These are phyloP conservation scores for Mycena galopus DNA, from an alignment of 768 basidiomycete species.

Conservation along the genomic window DNA sequence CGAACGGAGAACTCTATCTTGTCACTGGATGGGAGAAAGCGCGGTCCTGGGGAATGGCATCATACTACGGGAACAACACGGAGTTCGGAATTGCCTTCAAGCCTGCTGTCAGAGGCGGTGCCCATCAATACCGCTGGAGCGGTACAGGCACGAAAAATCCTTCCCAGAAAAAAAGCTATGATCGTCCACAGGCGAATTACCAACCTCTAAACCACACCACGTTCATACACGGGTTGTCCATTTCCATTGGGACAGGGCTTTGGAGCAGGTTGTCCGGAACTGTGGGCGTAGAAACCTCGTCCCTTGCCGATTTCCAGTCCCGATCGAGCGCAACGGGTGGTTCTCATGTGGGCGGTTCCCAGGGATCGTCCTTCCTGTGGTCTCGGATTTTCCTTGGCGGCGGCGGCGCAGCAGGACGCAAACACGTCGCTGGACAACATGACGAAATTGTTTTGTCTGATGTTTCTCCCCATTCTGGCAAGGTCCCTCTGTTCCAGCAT, in stretches of 20 bases:
- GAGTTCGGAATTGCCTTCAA: constrained; percentile 5
- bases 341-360: background rate
- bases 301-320: background rate
- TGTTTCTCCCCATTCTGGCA: background rate
- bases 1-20: constrained; percentile 35
- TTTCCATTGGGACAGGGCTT: background rate
- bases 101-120: background rate
- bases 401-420: background rate
- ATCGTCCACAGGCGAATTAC: background rate
- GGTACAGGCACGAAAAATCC: background rate
- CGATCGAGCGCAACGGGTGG: background rate
- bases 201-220: constrained; percentile 4
- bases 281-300: background rate
- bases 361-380: background rate
- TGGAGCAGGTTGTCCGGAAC: background rate
- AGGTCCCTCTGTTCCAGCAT: background rate
- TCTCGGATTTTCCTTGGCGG: background rate
- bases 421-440: background rate
- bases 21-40: constrained; percentile 40
- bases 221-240: constrained; percentile 18
- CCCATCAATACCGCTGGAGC: background rate
- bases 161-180: background rate
- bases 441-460: background rate
- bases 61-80: constrained; percentile 1
- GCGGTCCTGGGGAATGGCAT: constrained; percentile 34